phyloP scores from a whole-genome alignment of 164 flowering plant species.

The Litsea cubeba region DNA sequence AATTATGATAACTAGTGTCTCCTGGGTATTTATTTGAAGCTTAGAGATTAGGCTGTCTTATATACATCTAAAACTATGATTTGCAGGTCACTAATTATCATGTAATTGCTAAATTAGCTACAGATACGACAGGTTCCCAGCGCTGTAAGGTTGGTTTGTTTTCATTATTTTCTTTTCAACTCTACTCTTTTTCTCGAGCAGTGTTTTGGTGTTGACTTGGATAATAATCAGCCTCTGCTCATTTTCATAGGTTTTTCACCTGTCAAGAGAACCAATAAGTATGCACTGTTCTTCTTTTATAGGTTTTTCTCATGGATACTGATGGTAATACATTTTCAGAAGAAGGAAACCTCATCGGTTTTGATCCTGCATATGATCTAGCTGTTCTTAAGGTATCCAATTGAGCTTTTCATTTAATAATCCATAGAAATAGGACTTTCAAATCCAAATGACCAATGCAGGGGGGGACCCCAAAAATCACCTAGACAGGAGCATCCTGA shows the following conservation, averaged over 20 bases:
- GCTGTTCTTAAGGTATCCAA: slow-evolving; percentile 76
- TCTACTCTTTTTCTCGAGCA: background rate
- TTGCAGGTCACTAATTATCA: slow-evolving; percentile 89
- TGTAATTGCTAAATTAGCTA: slow-evolving; percentile 75
- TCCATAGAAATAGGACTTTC: background rate
- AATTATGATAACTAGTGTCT: no score
- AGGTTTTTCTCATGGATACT: slow-evolving; percentile 63
- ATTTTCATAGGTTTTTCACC: background rate
- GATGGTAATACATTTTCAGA: slow-evolving; percentile 46
- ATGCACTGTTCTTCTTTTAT: background rate
- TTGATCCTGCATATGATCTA: slow-evolving; percentile 75
- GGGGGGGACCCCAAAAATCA: no score
- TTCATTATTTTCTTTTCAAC: slow-evolving; percentile 1
- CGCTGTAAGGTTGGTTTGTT: slow-evolving; percentile 67
- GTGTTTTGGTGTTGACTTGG: background rate
- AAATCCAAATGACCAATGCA: no score
- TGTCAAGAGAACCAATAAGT: background rate
- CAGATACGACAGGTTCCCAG: slow-evolving; percentile 62
- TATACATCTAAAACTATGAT: background rate
- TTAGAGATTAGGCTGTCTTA: background rate
- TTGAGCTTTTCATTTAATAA: background rate
- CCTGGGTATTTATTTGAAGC: background rate
- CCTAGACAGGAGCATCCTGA: no score
- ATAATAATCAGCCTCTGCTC: background rate
- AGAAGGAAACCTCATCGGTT: slow-evolving; percentile 70